Conservation (phyloP, 345 rosid genomes). For the Noccaea caerulescens region DNA sequence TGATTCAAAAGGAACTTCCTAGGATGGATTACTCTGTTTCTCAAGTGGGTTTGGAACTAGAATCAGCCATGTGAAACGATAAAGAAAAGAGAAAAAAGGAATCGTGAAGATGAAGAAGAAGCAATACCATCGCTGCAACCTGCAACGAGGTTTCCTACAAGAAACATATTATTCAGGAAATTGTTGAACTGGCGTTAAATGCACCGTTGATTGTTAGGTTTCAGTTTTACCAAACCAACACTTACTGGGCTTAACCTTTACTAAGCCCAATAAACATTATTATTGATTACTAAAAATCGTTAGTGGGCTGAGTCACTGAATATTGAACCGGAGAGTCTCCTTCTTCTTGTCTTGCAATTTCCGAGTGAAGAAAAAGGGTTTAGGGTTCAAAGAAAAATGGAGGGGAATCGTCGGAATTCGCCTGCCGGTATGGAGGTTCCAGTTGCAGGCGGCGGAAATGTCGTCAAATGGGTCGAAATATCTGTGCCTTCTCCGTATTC, state of each 20-base stretch:
- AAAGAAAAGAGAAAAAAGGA: conserved; percentile 2
- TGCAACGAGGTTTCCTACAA: background rate
- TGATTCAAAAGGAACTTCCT: background rate
- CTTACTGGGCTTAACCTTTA: background rate
- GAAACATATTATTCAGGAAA: background rate
- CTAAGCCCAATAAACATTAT: conserved; percentile 11
- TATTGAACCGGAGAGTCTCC: conserved; percentile 8
- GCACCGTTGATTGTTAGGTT: conserved; percentile 42
- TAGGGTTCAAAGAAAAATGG: conserved; percentile 44
- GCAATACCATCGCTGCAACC: conserved; percentile 25
- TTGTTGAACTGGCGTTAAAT: background rate
- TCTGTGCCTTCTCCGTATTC: conserved; percentile 51
- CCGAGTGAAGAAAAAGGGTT: conserved; percentile 18
- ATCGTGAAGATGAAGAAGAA: conserved; percentile 22
- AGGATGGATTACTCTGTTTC: background rate
- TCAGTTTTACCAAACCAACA: background rate
- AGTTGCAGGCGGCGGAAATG: conserved; percentile 60
- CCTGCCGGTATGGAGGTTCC: conserved; percentile 79
- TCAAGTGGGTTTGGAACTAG: background rate
- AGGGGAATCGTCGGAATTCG: conserved; percentile 40
- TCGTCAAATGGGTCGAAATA: conserved; percentile 71
- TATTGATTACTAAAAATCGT: background rate
- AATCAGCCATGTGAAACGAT: background rate
- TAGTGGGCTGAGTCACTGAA: conserved; percentile 15
- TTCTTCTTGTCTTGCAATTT: background rate